phyloP scores from a whole-genome alignment of 169 alveolate genomes.

The Eimeria zaria region DNA sequence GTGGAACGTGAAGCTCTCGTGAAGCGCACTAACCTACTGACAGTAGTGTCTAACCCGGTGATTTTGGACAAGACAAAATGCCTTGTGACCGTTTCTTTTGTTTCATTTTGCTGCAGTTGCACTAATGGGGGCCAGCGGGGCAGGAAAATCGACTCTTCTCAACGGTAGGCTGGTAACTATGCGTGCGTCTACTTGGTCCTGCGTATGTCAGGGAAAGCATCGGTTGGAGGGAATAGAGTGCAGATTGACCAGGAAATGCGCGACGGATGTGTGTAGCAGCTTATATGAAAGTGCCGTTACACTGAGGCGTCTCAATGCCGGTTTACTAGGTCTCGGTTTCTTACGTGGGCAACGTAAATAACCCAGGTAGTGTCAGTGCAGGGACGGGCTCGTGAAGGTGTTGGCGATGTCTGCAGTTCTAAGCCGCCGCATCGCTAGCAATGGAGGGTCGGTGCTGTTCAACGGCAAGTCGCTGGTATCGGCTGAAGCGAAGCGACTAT shows the following conservation, averaged over 20 bases:
- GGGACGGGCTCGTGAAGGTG: not conserved
- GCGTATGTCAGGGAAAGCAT: not conserved
- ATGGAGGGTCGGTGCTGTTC: slow-evolving; percentile 84
- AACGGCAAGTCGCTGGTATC: slow-evolving; percentile 85
- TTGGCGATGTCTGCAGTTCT: slow-evolving; percentile 59
- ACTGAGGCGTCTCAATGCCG: not conserved
- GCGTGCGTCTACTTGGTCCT: not conserved
- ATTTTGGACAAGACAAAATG: not conserved
- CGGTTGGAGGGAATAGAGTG: not conserved
- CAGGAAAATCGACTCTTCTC: slow-evolving; percentile 93
- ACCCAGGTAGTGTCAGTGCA: not conserved
- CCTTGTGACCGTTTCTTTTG: not conserved
- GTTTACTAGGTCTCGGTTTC: not conserved
- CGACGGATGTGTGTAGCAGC: not conserved
- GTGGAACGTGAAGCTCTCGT: not conserved
- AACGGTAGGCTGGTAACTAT: slow-evolving; percentile 73
- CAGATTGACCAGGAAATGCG: not conserved
- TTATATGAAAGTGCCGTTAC: not conserved
- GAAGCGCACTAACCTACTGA: not conserved
- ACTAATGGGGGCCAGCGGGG: slow-evolving; percentile 94
- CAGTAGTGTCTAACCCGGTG: not conserved
- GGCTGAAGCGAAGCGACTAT: slow-evolving; percentile 86
- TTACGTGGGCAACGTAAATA: not conserved
- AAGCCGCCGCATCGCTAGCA: slow-evolving; percentile 83
- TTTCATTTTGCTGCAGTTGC: slow-evolving; percentile 85